Percentiles rank a stretch among this genome's conserved stretches.
These are phyloP conservation scores for Diplotaxis tenuifolia DNA, from an alignment of 345 rosid species.

Conservation along the genomic window DNA sequence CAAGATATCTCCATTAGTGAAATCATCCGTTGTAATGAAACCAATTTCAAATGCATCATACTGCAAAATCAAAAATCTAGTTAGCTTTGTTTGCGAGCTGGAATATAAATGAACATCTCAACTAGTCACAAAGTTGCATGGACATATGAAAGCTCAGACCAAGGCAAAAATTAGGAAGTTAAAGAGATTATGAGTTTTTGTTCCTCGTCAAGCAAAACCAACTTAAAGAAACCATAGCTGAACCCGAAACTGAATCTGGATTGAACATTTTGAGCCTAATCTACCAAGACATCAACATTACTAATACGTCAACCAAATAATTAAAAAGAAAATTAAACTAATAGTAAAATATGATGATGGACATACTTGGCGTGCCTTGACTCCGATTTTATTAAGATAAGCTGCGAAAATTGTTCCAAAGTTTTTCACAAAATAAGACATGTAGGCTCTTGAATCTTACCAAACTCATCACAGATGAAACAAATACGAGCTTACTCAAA, in stretches of 20 bases:
- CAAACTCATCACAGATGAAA: constrained; percentile 20
- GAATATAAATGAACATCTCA: constrained; percentile 13
- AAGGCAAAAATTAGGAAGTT: constrained; percentile 7
- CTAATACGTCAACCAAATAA: constrained; percentile 7
- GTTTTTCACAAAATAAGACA: neutral
- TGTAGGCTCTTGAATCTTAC: neutral
- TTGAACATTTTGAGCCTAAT: constrained; percentile 8
- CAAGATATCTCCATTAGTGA: constrained; percentile 93
- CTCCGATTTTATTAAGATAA: constrained; percentile 72
- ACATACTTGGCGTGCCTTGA: constrained; percentile 87
- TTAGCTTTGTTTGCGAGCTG: constrained; percentile 13
- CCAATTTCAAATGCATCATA: constrained; percentile 97
- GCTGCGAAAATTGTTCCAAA: constrained; percentile 72
- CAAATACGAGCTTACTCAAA: neutral
- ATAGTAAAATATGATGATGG: constrained; percentile 2
- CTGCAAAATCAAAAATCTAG: constrained; percentile 44
- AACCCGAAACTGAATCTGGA: neutral
- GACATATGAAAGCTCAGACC: constrained; percentile 1
- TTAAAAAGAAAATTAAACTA: neutral
- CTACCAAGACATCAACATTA: neutral
- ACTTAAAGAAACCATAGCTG: neutral
- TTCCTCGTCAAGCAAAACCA: constrained; percentile 1
- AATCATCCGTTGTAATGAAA: constrained; percentile 94
- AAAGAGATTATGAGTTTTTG: neutral
- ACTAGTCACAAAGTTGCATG: constrained; percentile 4